Conservation (phyloP, 2,329 filamentous ascomycete species). For the Plenodomus tracheiphilus region DNA sequence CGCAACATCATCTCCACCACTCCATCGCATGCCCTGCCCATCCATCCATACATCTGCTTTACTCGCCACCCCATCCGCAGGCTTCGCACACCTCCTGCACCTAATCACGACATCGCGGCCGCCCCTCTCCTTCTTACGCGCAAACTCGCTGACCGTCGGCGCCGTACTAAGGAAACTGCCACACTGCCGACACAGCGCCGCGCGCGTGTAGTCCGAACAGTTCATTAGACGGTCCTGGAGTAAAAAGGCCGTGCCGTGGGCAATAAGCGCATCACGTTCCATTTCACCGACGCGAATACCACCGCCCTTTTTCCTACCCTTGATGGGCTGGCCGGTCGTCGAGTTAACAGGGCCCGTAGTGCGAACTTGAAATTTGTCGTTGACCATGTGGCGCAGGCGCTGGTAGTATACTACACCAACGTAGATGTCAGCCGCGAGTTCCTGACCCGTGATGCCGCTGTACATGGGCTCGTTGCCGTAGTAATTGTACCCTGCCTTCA, state of each 20-base stretch:
- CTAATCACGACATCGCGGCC: slow-evolving; percentile 71
- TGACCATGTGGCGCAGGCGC: slow-evolving; percentile 97
- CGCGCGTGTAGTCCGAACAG: slow-evolving; percentile 89
- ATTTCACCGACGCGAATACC: slow-evolving; percentile 99
- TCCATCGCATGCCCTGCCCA: slow-evolving; percentile 78
- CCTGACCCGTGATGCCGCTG: slow-evolving; percentile 92
- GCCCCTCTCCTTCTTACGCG: slow-evolving; percentile 64
- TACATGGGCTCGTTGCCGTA: slow-evolving; percentile 99
- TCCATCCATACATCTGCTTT: slow-evolving; percentile 86
- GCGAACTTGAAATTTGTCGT: slow-evolving; percentile 98
- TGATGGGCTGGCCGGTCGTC: slow-evolving; percentile 93
- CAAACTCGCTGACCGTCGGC: slow-evolving; percentile 64
- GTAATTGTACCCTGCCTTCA: slow-evolving; percentile 95
- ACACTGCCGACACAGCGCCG: slow-evolving; percentile 87
- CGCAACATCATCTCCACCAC: slow-evolving; percentile 88
- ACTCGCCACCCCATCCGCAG: slow-evolving; percentile 51
- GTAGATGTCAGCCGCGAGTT: slow-evolving; percentile 93
- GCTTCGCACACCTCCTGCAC: slow-evolving; percentile 75
- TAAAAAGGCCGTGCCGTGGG: slow-evolving; percentile 92
- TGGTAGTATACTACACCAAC: slow-evolving; percentile 98
- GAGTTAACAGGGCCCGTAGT: slow-evolving; percentile 91
- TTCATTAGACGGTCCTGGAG: slow-evolving; percentile 96
- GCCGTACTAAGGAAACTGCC: slow-evolving; percentile 90
- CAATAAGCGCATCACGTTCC: slow-evolving; percentile 93
- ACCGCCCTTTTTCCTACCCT: slow-evolving; percentile 92